Evolutionary conservation across 257 asterid species (phyloP).

Genomic region (Vinca minor): DNA sequence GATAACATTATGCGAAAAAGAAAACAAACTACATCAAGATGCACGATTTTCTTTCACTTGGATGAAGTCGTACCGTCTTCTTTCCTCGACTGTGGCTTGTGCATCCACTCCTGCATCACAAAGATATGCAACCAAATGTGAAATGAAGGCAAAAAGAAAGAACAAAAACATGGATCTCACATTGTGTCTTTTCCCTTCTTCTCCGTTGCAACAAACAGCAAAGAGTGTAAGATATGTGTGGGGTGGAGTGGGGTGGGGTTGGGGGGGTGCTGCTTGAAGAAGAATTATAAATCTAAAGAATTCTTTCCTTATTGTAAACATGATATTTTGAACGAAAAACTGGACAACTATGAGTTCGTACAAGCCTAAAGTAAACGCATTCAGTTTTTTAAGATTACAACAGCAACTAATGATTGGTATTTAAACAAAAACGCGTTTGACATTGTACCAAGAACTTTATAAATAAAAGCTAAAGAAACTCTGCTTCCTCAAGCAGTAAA

Average conservation of each 20-base stretch:
- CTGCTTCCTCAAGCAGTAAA: neutral
- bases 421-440: neutral
- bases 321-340: no score
- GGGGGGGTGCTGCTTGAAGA: no score
- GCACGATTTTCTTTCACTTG: constrained; percentile 2
- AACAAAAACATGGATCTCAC: neutral
- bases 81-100: constrained; percentile 8
- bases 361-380: no score
- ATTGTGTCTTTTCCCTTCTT: no score
- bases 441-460: neutral
- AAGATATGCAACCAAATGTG: neutral
- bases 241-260: no score
- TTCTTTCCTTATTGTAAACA: neutral
- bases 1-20: neutral
- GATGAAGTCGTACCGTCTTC: constrained; percentile 5
- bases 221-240: no score
- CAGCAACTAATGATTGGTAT: neutral
- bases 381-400: neutral
- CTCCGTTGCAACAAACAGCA: no score
- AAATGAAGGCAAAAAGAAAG: neutral
- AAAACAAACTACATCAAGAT: neutral
- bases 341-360: no score
- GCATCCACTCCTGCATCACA: constrained; percentile 12
- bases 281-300: no score
- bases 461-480: neutral